Base-by-base conservation (phyloP, 192 early-diverging fungal genomes). In the Fimicolochytrium jonesii region DNA sequence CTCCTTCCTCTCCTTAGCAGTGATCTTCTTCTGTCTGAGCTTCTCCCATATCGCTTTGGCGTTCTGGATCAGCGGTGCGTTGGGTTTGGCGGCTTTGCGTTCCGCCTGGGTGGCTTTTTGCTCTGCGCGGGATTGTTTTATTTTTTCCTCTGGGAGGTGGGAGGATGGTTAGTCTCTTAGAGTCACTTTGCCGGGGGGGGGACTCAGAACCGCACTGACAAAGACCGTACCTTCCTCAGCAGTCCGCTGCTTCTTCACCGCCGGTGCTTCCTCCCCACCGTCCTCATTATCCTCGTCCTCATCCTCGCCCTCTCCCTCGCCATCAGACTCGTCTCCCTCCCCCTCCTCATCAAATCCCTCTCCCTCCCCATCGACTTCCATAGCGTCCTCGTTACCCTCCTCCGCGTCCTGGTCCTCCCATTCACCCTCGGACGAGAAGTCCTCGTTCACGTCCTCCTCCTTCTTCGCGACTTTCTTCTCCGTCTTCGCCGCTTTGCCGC, bases 21-120 rank as follows among this genome's bases (percentile, higher is more conserved):
- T 78, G 6, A 91, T 59, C 45, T 87, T 81, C 68, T 87, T 83
- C 49, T 81, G 83, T 45, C 94, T 81, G 45, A 97, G 75, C 50
- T 77, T 66, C 65, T 97, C 94, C 94, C 94, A 97, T 35, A 91
- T 68, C 55, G 78, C 85, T 70, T 93, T 92, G 20, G 86, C 86
- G 25, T 79, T 70, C 29, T 73, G 41, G 54, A 92, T 88, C 36
- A 94, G 71, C 57, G 84, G 81, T n/a, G 80, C 82, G 30, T 82
- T 77, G 5, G 88, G 86, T 58, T 87, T 79, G 36, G 81, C 71
- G 6, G 71, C 61, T 66, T 86, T 83, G 25, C 90, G 81, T 66
- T 90, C 87, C n/a, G 34, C 10, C 5, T 64, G 57, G 17, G 67
- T 46, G 1, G 37, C 29, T 58, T 76, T 73, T 45, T 81, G 79